phyloP scores from a whole-genome alignment of 2,329 filamentous ascomycete species.

The Colletotrichum lindemuthianum region DNA sequence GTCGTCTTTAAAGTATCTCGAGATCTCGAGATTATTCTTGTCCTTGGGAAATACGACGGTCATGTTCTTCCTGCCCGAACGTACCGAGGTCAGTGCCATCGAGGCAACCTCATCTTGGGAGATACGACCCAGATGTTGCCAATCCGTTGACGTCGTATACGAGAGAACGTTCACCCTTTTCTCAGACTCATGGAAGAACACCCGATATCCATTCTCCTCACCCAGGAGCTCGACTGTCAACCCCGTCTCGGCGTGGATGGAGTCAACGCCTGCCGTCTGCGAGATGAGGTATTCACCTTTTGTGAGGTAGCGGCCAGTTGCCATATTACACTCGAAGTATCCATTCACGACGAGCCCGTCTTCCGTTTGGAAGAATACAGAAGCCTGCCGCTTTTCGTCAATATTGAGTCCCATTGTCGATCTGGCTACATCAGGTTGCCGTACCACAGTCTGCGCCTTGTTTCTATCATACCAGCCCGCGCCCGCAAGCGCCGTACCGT shows the following conservation, averaged over 20 bases:
- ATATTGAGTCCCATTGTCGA: constrained; percentile 4
- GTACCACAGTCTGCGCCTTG: constrained; percentile 42
- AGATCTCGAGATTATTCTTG: constrained; percentile 44
- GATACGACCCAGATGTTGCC: constrained; percentile 45
- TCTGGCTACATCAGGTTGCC: constrained; percentile 13
- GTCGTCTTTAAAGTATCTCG: constrained; percentile 41
- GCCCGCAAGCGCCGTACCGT: constrained; percentile 47
- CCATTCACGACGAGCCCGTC: constrained; percentile 30
- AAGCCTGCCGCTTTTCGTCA: constrained; percentile 15
- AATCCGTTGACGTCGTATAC: constrained; percentile 43
- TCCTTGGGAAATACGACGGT: constrained; percentile 47
- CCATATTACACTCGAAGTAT: constrained; percentile 47
- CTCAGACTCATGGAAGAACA: constrained; percentile 50
- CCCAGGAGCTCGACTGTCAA: constrained; percentile 47
- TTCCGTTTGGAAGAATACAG: constrained; percentile 26
- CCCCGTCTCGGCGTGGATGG: constrained; percentile 43
- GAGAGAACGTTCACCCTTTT: constrained; percentile 44
- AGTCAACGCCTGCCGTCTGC: constrained; percentile 35
- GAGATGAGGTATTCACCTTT: constrained; percentile 46
- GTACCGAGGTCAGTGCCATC: constrained; percentile 44
- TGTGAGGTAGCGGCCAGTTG: constrained; percentile 45
- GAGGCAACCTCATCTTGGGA: constrained; percentile 43
- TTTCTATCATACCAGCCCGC: constrained; percentile 46
- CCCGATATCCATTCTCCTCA: constrained; percentile 45
- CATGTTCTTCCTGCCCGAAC: constrained; percentile 45